These are phyloP conservation scores for Trichopus zeylanicus DNA, from an alignment of 116 monocot genomes.

Conservation along the genomic window DNA sequence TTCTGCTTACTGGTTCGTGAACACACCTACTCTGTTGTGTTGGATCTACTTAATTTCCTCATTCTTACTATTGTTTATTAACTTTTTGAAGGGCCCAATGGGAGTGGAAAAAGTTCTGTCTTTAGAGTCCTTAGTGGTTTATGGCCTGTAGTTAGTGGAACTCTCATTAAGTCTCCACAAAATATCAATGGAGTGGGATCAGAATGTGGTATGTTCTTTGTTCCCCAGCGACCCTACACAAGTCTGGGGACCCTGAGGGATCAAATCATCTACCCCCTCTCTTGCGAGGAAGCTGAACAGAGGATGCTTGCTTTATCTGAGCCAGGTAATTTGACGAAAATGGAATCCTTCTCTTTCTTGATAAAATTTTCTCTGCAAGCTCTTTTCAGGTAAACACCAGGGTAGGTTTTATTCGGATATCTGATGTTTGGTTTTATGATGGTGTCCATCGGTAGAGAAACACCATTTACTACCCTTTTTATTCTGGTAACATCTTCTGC, in stretches of 20 bases:
- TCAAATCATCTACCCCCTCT: conserved; percentile 99
- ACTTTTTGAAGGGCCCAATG: conserved; percentile 82
- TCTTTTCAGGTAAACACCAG: no score
- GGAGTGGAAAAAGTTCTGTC: conserved; percentile 96
- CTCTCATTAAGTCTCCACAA: conserved; percentile 42
- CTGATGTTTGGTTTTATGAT: no score
- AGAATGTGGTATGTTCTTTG: conserved; percentile 36
- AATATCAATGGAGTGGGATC: conserved; percentile 6
- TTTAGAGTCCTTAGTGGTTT: conserved; percentile 87
- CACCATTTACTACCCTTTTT: no score
- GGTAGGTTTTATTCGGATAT: no score
- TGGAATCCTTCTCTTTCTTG: background rate
- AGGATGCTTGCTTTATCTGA: conserved; percentile 30
- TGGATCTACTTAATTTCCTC: background rate
- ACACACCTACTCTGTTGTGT: background rate
- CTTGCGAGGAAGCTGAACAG: conserved; percentile 67
- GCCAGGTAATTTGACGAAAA: conserved; percentile 26
- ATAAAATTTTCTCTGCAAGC: background rate
- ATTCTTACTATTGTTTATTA: conserved; percentile 6
- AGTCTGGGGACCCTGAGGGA: conserved; percentile 90
- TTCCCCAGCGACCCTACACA: conserved; percentile 91
- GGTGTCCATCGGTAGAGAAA: no score
- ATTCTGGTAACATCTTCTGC: no score
- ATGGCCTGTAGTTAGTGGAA: conserved; percentile 79
- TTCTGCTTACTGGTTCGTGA: conserved; percentile 89